Conservation (phyloP, 1,284 basidiomycete genomes). For the Vanrija pseudolonga region DNA sequence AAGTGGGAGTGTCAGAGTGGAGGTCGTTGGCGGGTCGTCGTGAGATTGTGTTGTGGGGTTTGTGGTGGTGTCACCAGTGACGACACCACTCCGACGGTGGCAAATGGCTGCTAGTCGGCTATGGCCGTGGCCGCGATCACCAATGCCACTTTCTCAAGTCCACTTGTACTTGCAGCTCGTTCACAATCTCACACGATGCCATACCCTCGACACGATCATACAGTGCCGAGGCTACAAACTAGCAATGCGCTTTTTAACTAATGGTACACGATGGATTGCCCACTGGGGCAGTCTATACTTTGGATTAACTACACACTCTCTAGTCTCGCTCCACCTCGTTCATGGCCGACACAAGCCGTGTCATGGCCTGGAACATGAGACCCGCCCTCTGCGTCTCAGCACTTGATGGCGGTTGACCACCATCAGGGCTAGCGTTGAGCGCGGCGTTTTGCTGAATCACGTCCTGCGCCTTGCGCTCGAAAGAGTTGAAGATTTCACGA, state of each 20-base stretch:
- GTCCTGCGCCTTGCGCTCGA: conserved; percentile 46
- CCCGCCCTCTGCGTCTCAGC: conserved; percentile 46
- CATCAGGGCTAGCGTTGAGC: conserved; percentile 7
- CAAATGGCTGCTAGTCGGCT: not conserved
- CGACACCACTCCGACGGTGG: not conserved
- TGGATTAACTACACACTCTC: not conserved
- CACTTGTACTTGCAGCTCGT: too few relatives aligned
- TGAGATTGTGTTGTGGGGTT: too few relatives aligned
- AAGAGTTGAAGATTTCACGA: conserved; percentile 42
- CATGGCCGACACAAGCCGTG: conserved; percentile 46
- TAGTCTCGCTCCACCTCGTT: conserved; percentile 44
- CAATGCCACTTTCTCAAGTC: too few relatives aligned
- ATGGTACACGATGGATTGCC: too few relatives aligned
- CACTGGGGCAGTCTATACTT: not conserved
- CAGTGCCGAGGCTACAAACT: too few relatives aligned
- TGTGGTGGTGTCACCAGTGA: not conserved
- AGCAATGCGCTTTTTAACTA: too few relatives aligned
- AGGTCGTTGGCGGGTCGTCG: too few relatives aligned
- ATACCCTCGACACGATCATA: too few relatives aligned
- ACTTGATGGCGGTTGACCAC: conserved; percentile 15
- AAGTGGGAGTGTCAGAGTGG: too few relatives aligned
- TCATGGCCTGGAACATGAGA: conserved; percentile 47
- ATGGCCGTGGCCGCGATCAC: not conserved
- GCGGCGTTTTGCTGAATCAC: conserved; percentile 36
- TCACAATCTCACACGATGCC: too few relatives aligned